These are phyloP conservation scores for Aspergillus terreus DNA, from an alignment of 2,329 filamentous ascomycete genomes.

Conservation along the genomic window DNA sequence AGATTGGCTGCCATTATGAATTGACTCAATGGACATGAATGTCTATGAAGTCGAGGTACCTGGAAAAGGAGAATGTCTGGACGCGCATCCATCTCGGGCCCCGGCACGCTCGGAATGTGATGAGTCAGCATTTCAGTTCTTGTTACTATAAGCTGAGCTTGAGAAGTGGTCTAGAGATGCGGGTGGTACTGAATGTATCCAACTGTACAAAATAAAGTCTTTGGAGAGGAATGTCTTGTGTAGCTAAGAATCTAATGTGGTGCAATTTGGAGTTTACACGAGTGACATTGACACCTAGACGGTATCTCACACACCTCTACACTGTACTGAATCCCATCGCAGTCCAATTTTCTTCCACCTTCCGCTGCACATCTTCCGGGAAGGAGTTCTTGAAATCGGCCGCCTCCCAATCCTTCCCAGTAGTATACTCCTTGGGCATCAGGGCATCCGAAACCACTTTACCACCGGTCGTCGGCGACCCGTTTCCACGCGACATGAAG, in stretches of 20 bases:
- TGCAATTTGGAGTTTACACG: neutral
- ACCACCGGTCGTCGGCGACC: slow-evolving; percentile 31
- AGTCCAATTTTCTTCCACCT: slow-evolving; percentile 36
- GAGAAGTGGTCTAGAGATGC: too few species aligned
- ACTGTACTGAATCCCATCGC: slow-evolving; percentile 24
- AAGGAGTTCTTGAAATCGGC: slow-evolving; percentile 35
- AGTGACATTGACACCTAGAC: neutral
- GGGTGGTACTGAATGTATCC: too few species aligned
- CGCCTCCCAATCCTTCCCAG: slow-evolving; percentile 28
- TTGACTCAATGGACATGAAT: neutral
- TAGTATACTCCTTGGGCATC: slow-evolving; percentile 42
- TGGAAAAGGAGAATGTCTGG: too few species aligned
- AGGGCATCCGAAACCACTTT: slow-evolving; percentile 48
- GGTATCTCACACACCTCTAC: neutral
- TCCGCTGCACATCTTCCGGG: slow-evolving; percentile 39
- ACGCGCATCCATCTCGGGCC: too few species aligned
- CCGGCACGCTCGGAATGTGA: too few species aligned
- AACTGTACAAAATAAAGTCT: too few species aligned
- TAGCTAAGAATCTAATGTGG: too few species aligned
- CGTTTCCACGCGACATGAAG: slow-evolving; percentile 45
- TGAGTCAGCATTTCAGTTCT: neutral
- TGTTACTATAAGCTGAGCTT: too few species aligned
- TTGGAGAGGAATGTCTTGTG: too few species aligned
- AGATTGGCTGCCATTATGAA: neutral
- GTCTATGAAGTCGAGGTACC: too few species aligned